Evolutionary conservation across 2,329 filamentous ascomycete species (phyloP), one percentile per base, ranked within the genome.

Genomic region (Venturia carpophila): DNA sequence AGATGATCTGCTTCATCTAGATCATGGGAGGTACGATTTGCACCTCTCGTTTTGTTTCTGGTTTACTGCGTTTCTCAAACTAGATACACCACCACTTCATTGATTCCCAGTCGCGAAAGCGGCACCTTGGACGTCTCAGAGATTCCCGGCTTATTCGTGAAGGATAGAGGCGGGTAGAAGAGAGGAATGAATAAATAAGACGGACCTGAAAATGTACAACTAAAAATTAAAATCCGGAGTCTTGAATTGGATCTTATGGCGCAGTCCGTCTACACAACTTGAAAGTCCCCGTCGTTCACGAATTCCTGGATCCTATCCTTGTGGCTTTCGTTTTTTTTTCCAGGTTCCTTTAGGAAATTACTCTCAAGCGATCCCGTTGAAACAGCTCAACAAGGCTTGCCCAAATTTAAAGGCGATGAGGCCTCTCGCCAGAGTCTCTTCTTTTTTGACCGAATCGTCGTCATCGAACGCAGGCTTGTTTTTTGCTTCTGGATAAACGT

Each of bases 71-170:
- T 37, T 17, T 52, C 17, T 21, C 2, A 9, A 17, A 24, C 7
- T 11, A 58, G 52, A 37, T 58, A 37, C 21, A 58, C 30, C 30
- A 37, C 30, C 27, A 58, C 1, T n/a, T 58, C 27, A n/a, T 58
- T n/a, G 27, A 58, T 58, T 58, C 52, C 52, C 52, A 58, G 5
- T n/a, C n/a, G 52, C 52, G 15, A 34, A 58, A n/a, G 52, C 49
- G 30, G 24, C 49, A 34, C 24, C 24, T 10, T 55, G 30, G 49
- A 55, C 10, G 1, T 19, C 3, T 24, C 24, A n/a, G 49, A 55
- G 24, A 34, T 55, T 34, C 5, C 27, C 15, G 24, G 24, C 49
- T 10, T 5, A 24, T 5, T 55, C 24, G 10, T 17, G 9, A 19
- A 13, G 3, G 49, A 47, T 9, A n/a, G 45, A 55, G 19, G 49